Evolutionary conservation across 2,329 filamentous ascomycete genomes (phyloP), one percentile per base, ranked within the genome.

Genomic region (Ophiostoma australiae): DNA sequence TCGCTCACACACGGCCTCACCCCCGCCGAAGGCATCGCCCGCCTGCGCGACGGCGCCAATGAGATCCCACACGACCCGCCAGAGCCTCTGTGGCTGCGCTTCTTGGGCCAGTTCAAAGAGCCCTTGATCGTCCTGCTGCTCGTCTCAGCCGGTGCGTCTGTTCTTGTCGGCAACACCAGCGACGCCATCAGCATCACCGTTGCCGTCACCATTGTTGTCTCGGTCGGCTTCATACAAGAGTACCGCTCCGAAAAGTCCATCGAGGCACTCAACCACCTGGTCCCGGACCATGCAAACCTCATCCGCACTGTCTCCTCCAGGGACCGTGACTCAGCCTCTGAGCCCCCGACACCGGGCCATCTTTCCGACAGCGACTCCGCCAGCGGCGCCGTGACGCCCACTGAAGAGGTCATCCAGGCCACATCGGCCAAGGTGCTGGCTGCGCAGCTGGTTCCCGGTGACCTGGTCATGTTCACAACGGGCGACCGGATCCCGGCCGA

Each of bases 201-300:
- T 41, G 95, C 95, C 1, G 95, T 99, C 31, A 97, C 94, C 35
- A 99, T 99, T 76, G 95, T 99, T 6, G 94, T 99, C 33, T 91
- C 91, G 0, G 95, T 99, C 61, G 95, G 94, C 1, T 99, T 99
- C 76, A 89, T 98, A 69, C 95, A 99, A 79, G 95, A 99, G 81
- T 99, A 99, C 79, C 87, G 95, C 72, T 98, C 95, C 8, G 95
- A 99, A 79, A 96, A 99, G 80, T 98, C 94, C 2, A 89, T 99
- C 75, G 95, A 99, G 80, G 95, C 95, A 27, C 83, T 99, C 75
- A 97, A 91, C 77, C 92, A 95, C 76, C 83, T 99, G 35, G 94
- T 99, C 0, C 96, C 95, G 37, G 96, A 98, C 79, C 93, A 94
- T 78, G 95, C 96, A 39, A 94, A 99, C 81, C 84, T 98, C n/a